A percentile compares a stretch with the other conserved stretches of the same genome.
Conservation (phyloP, 2,329 filamentous ascomycete genomes). For the Coniella vitis region DNA sequence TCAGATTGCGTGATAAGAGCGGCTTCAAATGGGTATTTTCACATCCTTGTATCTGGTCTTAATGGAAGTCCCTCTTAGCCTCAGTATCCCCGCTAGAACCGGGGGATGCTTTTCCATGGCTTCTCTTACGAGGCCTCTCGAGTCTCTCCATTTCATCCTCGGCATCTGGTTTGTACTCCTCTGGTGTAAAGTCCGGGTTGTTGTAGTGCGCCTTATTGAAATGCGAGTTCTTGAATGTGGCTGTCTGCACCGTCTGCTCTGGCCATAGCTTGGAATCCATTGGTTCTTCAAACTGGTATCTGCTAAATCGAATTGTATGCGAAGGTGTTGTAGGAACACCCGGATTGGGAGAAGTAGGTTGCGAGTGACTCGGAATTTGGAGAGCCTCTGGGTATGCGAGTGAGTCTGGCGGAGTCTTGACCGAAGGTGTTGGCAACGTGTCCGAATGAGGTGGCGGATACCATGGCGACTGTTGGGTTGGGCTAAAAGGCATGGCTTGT, state of each 20-base stretch:
- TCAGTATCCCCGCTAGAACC: constrained; percentile 4
- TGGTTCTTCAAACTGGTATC: constrained; percentile 39
- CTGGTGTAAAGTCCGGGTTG: constrained; percentile 55
- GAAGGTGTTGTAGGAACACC: constrained; percentile 24
- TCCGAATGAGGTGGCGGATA: constrained; percentile 29
- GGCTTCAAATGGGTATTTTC: too few relatives aligned
- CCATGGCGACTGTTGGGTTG: constrained; percentile 32
- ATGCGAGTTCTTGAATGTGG: constrained; percentile 59
- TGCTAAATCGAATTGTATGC: constrained; percentile 45
- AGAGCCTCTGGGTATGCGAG: constrained; percentile 11
- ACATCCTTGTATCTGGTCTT: background rate
- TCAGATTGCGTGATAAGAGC: too few relatives aligned
- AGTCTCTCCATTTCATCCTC: constrained; percentile 24
- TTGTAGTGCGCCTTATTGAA: constrained; percentile 62
- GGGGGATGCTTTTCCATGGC: constrained; percentile 5
- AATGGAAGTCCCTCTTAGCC: constrained; percentile 2
- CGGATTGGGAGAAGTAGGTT: constrained; percentile 24
- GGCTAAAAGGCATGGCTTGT: constrained; percentile 23
- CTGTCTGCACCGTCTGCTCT: constrained; percentile 46
- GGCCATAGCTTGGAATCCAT: constrained; percentile 25
- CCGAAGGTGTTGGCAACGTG: constrained; percentile 16
- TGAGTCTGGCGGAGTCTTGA: constrained; percentile 1
- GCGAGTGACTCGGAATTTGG: constrained; percentile 24
- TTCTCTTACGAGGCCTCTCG: constrained; percentile 11
- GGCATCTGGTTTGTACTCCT: constrained; percentile 39